phyloP scores from a whole-genome alignment of 768 basidiomycete genomes.

The Amanita rubescens region DNA sequence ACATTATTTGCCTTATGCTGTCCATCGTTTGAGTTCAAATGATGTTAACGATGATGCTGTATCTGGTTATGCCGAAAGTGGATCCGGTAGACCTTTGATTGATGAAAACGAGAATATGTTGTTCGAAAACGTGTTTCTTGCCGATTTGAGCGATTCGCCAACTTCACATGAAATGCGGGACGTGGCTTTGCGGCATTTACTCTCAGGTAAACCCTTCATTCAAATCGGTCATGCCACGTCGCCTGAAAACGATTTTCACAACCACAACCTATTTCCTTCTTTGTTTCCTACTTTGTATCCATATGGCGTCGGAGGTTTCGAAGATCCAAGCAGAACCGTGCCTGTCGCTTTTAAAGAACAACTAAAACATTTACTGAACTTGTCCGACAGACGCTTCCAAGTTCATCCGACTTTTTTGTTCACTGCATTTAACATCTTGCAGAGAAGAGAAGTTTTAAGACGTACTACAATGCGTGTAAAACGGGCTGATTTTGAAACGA shows the following conservation, averaged over 20 bases:
- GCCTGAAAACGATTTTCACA: slow-evolving; percentile 29
- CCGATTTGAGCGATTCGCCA: not conserved
- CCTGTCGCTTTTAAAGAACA: slow-evolving; percentile 25
- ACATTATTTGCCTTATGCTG: too few species aligned
- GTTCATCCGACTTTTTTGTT: slow-evolving; percentile 35
- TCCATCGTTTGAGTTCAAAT: too few species aligned
- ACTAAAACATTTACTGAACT: slow-evolving; percentile 23
- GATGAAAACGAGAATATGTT: too few species aligned
- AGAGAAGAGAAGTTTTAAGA: slow-evolving; percentile 22
- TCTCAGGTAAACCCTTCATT: not conserved
- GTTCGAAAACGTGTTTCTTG: not conserved
- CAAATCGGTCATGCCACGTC: slow-evolving; percentile 23
- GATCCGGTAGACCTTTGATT: too few species aligned
- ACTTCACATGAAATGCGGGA: not conserved
- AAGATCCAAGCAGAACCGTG: slow-evolving; percentile 17
- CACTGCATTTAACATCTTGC: slow-evolving; percentile 33
- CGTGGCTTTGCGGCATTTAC: not conserved
- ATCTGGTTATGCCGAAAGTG: too few species aligned
- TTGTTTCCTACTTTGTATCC: too few species aligned
- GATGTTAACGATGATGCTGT: too few species aligned
- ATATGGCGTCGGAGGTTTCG: too few species aligned
- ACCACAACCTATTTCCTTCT: slow-evolving; percentile 30
- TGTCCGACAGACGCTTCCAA: slow-evolving; percentile 26
- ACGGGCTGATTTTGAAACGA: not conserved
- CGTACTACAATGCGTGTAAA: slow-evolving; percentile 26